phyloP scores from a whole-genome alignment of 148 eudicot genomes.

The Spergularia marina region DNA sequence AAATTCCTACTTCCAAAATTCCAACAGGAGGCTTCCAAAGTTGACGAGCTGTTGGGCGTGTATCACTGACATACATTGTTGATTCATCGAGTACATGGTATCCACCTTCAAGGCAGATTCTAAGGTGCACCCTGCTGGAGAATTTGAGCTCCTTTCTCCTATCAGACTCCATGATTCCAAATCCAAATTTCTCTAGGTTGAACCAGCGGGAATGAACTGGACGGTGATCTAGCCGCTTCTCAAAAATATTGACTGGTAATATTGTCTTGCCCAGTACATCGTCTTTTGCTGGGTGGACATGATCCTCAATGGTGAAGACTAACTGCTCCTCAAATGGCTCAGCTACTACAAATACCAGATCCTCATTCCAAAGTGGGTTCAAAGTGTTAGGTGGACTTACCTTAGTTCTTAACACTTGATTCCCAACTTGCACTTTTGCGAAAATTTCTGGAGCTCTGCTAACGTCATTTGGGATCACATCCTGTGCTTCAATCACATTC shows the following conservation, averaged over 20 bases:
- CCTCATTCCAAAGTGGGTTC: slow-evolving; percentile 72
- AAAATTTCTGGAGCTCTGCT: slow-evolving; percentile 49
- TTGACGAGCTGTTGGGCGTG: slow-evolving; percentile 60
- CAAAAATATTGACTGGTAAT: slow-evolving; percentile 41
- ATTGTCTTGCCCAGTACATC: slow-evolving; percentile 50
- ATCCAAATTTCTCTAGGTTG: slow-evolving; percentile 59
- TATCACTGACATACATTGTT: slow-evolving; percentile 67
- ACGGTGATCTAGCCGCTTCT: slow-evolving; percentile 58
- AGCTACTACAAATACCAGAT: slow-evolving; percentile 61
- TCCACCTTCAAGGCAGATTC: slow-evolving; percentile 70
- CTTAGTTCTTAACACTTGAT: slow-evolving; percentile 55
- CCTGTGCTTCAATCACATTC: slow-evolving; percentile 75
- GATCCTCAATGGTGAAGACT: slow-evolving; percentile 53
- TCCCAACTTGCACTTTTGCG: slow-evolving; percentile 60
- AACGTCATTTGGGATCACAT: slow-evolving; percentile 53
- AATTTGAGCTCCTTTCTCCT: slow-evolving; percentile 60
- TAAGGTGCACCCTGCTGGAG: slow-evolving; percentile 55
- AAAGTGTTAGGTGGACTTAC: slow-evolving; percentile 34
- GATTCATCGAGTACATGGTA: slow-evolving; percentile 76
- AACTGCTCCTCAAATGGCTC: slow-evolving; percentile 77
- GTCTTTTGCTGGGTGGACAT: slow-evolving; percentile 46
- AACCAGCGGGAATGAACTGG: slow-evolving; percentile 62
- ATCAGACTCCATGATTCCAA: slow-evolving; percentile 56
- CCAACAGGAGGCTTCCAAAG: slow-evolving; percentile 79
- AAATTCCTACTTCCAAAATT: slow-evolving; percentile 63